A percentile compares a stretch with the other conserved stretches of the same genome.
phyloP scores from a whole-genome alignment of 2,329 filamentous ascomycete species.

The Colletotrichum musicola region DNA sequence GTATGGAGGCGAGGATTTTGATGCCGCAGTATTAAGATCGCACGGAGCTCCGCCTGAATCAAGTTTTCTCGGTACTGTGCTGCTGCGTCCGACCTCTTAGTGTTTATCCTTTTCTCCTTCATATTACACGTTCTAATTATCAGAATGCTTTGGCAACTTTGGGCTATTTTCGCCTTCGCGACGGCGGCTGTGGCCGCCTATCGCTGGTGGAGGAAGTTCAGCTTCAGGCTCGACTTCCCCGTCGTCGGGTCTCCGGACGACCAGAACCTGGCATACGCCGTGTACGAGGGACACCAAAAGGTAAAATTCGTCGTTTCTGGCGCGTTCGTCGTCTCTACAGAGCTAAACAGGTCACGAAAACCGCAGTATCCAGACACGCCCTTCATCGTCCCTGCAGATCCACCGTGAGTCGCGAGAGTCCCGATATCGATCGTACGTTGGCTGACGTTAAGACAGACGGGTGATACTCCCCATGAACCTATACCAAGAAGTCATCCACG shows the following conservation, averaged over 20 bases:
- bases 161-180: neutral
- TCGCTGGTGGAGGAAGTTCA: conserved; percentile 19
- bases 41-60: neutral
- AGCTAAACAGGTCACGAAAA: neutral
- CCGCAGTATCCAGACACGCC: conserved; percentile 25
- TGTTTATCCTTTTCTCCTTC: neutral
- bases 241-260: conserved; percentile 19
- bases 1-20: neutral
- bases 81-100: too few species aligned
- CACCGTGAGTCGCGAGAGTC: neutral
- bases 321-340: too few species aligned
- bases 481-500: conserved; percentile 32
- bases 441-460: conserved; percentile 1
- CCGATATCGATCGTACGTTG: neutral
- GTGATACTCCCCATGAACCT: conserved; percentile 34
- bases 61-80: neutral
- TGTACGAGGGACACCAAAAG: conserved; percentile 21
- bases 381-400: conserved; percentile 26
- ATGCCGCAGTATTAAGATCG: neutral
- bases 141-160: conserved; percentile 28
- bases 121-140: neutral
- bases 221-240: conserved; percentile 10
- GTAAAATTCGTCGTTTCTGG: neutral
- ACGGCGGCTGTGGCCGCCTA: neutral
- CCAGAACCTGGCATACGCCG: conserved; percentile 11